A percentile compares a stretch with the other conserved stretches of the same genome.
Evolutionary conservation across 2,329 filamentous ascomycete species (phyloP).

Genomic region (Westerdykella aurantiaca): DNA sequence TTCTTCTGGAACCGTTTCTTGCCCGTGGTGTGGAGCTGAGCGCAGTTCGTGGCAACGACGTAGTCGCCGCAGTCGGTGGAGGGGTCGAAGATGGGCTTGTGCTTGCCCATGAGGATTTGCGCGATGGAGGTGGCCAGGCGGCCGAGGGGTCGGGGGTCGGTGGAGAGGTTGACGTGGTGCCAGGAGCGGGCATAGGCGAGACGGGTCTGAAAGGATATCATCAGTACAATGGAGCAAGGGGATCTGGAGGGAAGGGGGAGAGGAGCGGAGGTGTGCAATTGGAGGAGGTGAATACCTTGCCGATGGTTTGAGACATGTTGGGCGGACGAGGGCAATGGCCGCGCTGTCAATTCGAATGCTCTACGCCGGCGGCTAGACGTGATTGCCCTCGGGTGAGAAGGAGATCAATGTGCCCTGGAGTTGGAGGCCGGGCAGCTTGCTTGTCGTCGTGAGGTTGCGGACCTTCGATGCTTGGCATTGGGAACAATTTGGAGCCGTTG

Average conservation of each 20-base stretch:
- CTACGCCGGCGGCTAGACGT: neutral
- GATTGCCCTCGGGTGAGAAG: too few species aligned
- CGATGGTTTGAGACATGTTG: constrained; percentile 73
- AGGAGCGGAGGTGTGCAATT: constrained; percentile 16
- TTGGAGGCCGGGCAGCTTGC: neutral
- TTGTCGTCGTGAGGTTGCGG: neutral
- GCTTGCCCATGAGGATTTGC: constrained; percentile 89
- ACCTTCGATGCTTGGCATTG: constrained; percentile 8
- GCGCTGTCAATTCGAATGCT: neutral
- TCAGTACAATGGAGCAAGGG: constrained; percentile 4
- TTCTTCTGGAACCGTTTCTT: constrained; percentile 90
- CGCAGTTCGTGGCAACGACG: constrained; percentile 87
- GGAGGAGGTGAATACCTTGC: constrained; percentile 54
- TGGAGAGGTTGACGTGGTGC: constrained; percentile 76
- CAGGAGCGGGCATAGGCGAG: constrained; percentile 94
- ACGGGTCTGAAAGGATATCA: constrained; percentile 60
- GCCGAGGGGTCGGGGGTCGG: constrained; percentile 70
- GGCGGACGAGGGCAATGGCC: constrained; percentile 19
- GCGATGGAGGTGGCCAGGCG: constrained; percentile 86
- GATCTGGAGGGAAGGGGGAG: constrained; percentile 1
- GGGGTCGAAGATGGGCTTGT: constrained; percentile 96
- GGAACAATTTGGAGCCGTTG: constrained; percentile 2
- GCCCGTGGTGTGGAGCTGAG: constrained; percentile 79
- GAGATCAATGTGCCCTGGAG: neutral
- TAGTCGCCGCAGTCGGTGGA: constrained; percentile 99